Conservation (phyloP, 2,329 filamentous ascomycete species). For the Verticillium alfalfae region DNA sequence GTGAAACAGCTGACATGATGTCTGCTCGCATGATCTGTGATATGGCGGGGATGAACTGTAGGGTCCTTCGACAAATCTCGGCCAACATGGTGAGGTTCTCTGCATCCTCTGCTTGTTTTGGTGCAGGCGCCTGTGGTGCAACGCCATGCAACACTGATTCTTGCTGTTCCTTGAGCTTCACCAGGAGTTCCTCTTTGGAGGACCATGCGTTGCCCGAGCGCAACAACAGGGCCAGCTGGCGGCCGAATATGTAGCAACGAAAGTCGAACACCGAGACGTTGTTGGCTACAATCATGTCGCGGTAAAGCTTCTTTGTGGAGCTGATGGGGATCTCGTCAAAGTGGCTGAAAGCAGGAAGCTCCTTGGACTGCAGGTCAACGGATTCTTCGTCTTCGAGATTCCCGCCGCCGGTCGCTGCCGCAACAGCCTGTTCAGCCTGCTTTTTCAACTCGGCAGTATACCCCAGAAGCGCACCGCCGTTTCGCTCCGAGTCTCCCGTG, state of each 20-base stretch:
- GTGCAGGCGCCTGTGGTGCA: conserved; percentile 42
- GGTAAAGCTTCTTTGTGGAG: conserved; percentile 71
- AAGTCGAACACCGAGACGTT: conserved; percentile 97
- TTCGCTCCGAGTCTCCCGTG: conserved; percentile 53
- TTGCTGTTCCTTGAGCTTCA: conserved; percentile 57
- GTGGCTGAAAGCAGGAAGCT: conserved; percentile 23
- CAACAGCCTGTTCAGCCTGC: conserved; percentile 47
- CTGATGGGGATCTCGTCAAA: conserved; percentile 57
- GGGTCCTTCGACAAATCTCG: conserved; percentile 76
- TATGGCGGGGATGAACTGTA: conserved; percentile 78
- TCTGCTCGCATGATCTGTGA: conserved; percentile 77
- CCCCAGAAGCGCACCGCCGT: conserved; percentile 65
- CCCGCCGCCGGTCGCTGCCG: conserved; percentile 24
- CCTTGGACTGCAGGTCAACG: conserved; percentile 44
- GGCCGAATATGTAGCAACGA: conserved; percentile 84
- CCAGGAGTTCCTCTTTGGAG: conserved; percentile 55
- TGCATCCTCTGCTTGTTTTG: conserved; percentile 50
- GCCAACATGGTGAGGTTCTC: conserved; percentile 78
- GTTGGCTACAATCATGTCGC: conserved; percentile 87
- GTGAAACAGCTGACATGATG: conserved; percentile 56
- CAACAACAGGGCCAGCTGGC: conserved; percentile 77
- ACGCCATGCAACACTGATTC: conserved; percentile 53
- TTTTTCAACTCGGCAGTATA: conserved; percentile 70
- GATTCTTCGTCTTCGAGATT: conserved; percentile 31
- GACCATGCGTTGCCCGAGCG: conserved; percentile 72